Conservation (phyloP, 1,284 basidiomycete species). For the Cystobasidium sp. region DNA sequence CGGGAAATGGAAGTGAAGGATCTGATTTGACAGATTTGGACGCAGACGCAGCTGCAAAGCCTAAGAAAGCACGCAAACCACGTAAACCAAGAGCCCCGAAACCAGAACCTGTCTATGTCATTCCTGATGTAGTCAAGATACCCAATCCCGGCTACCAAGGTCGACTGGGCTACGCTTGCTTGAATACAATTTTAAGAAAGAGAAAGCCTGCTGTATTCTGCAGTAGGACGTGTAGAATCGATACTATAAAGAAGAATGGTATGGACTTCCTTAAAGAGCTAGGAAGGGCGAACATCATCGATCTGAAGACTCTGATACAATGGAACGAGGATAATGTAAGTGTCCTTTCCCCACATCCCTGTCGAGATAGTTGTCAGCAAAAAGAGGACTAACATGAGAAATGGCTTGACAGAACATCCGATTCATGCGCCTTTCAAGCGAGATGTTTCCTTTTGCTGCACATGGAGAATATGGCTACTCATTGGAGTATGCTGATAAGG, state of each 20-base stretch:
- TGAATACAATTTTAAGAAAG: conserved; percentile 79
- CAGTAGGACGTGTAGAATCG: conserved; percentile 73
- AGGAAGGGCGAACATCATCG: conserved; percentile 72
- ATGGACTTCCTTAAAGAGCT: conserved; percentile 78
- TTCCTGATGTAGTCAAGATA: conserved; percentile 63
- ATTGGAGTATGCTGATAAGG: conserved; percentile 68
- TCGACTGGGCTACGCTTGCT: conserved; percentile 66
- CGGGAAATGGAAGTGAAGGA: conserved; percentile 2
- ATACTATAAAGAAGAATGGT: conserved; percentile 73
- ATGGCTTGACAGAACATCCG: conserved; percentile 68
- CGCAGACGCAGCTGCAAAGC: conserved; percentile 54
- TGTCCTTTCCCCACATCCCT: too few relatives aligned
- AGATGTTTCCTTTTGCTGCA: conserved; percentile 89
- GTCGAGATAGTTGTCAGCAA: too few relatives aligned
- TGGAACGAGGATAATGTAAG: conserved; percentile 77
- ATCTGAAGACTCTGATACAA: conserved; percentile 72
- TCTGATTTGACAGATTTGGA: conserved; percentile 16
- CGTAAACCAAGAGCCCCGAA: conserved; percentile 62
- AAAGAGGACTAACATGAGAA: too few relatives aligned
- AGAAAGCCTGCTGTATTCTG: conserved; percentile 75
- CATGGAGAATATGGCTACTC: conserved; percentile 79
- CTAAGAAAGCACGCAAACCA: conserved; percentile 58
- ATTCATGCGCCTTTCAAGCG: conserved; percentile 81
- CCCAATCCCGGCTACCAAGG: conserved; percentile 61
- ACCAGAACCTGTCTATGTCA: conserved; percentile 68